Evolutionary conservation across 805 yeast species (phyloP), one percentile per base, ranked within the genome.

Genomic region (Tetrapisispora taiwanensis): DNA sequence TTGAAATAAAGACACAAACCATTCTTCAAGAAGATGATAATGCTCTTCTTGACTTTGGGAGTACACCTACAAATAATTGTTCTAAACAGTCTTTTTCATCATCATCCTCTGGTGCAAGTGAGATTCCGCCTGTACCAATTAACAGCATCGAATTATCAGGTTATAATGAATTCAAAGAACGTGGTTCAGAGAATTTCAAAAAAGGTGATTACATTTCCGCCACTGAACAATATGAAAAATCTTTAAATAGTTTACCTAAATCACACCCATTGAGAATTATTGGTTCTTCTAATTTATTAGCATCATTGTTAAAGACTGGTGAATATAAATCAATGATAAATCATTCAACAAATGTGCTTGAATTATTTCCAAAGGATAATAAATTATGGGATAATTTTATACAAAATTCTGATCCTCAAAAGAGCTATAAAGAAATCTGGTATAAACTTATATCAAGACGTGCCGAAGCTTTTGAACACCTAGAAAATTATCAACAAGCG

Each of bases 131-230:
- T 1, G 42, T 55, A 5, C 52, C 55, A 9, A 52, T 63, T 2
- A 55, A 65, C 1, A 41, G 48, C 3, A 51, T 63, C 15, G 67
- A 62, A 52, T 39, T 55, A 28, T 57, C 56, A 8, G 57, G 63
- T 52, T 79, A 67, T 67, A 55, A 69, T 7, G 73, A 72, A 20
- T 67, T 70, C 26, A 76, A 78, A 47, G 63, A 62, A 7, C 70
- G 70, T 22, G 98, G 88, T 6, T 66, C 76, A 7, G 71, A 71
- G 15, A 71, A 78, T 1, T 92, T 79, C 67, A 75, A 76, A 45
- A 73, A 77, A n/a, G 99, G 99, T 17, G 90, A 92, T 59, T 92
- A 82, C 59, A 60, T 78, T 4, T 57, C 67, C 4, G 89, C 98
- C 0, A 67, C 76, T 13, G 72, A 66, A 26, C 70, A 71, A 43